A percentile compares a stretch with the other conserved stretches of the same genome.
phyloP scores from a whole-genome alignment of 2,329 filamentous ascomycete genomes.

The Apiospora sp. region DNA sequence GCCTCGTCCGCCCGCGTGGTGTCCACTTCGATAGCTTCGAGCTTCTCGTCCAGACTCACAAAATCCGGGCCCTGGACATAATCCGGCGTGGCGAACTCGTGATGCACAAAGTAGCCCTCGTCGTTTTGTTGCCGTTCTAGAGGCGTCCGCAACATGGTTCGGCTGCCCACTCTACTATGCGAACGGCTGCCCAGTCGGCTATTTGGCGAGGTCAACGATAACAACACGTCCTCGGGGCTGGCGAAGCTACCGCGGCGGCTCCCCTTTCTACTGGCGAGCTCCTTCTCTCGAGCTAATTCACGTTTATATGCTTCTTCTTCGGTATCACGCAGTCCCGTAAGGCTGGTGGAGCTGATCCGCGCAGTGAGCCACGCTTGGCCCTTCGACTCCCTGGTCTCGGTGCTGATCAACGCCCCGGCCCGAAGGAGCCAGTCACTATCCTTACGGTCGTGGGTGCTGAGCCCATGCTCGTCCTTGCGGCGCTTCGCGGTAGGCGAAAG shows the following conservation, averaged over 20 bases:
- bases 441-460: slow-evolving; percentile 47
- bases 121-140: slow-evolving; percentile 45
- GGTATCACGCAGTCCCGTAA: slow-evolving; percentile 58
- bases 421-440: slow-evolving; percentile 72
- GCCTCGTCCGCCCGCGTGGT: slow-evolving; percentile 64
- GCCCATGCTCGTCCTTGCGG: slow-evolving; percentile 41
- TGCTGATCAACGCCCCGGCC: slow-evolving; percentile 67
- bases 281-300: slow-evolving; percentile 59
- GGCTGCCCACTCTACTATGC: slow-evolving; percentile 53
- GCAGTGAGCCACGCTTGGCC: slow-evolving; percentile 75
- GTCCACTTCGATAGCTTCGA: slow-evolving; percentile 62
- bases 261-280: slow-evolving; percentile 55
- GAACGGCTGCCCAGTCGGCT: slow-evolving; percentile 59
- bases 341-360: slow-evolving; percentile 69
- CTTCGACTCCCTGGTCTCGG: slow-evolving; percentile 70
- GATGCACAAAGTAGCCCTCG: slow-evolving; percentile 52
- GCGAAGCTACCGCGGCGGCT: slow-evolving; percentile 57
- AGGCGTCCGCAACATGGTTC: slow-evolving; percentile 52
- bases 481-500: slow-evolving; percentile 39
- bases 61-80: slow-evolving; percentile 65
- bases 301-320: slow-evolving; percentile 62
- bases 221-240: slow-evolving; percentile 48
- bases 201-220: slow-evolving; percentile 44
- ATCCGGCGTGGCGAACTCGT: slow-evolving; percentile 43
- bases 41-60: slow-evolving; percentile 66